These are phyloP conservation scores for Xylaria sp. DNA, from an alignment of 2,329 filamentous ascomycete genomes.

Conservation along the genomic window DNA sequence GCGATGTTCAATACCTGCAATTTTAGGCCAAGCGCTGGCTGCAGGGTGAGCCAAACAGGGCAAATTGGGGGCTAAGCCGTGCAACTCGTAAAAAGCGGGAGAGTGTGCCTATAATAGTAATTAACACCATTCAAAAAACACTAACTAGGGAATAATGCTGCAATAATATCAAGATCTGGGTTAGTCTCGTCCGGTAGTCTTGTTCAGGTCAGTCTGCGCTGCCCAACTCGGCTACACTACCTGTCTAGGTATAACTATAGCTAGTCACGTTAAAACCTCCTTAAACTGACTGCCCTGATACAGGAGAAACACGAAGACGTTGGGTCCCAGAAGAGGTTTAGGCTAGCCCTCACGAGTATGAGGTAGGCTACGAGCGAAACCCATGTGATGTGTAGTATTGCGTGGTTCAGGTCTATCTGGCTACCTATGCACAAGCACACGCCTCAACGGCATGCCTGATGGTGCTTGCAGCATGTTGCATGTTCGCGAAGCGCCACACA, in stretches of 20 bases:
- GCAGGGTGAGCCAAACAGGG: conserved; percentile 26
- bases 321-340: conserved; percentile 2
- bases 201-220: background rate
- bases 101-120: conserved; percentile 2
- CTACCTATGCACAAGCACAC: conserved; percentile 16
- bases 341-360: background rate
- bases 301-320: conserved; percentile 9
- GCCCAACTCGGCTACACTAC: background rate
- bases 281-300: conserved; percentile 2
- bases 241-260: background rate
- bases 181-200: conserved; percentile 4
- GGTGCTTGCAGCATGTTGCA: conserved; percentile 8
- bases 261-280: background rate
- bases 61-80: conserved; percentile 29
- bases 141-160: background rate
- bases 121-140: background rate
- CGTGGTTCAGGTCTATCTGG: conserved; percentile 15
- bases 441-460: conserved; percentile 22
- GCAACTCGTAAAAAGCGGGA: conserved; percentile 2
- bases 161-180: background rate
- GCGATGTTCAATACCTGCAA: conserved; percentile 28
- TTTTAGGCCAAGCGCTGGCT: conserved; percentile 25
- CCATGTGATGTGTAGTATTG: background rate
- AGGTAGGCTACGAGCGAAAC: background rate
- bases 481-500: conserved; percentile 21